These are phyloP conservation scores for Pyrenula massariospora DNA, from an alignment of 495 filamentous ascomycete species.

Conservation along the genomic window DNA sequence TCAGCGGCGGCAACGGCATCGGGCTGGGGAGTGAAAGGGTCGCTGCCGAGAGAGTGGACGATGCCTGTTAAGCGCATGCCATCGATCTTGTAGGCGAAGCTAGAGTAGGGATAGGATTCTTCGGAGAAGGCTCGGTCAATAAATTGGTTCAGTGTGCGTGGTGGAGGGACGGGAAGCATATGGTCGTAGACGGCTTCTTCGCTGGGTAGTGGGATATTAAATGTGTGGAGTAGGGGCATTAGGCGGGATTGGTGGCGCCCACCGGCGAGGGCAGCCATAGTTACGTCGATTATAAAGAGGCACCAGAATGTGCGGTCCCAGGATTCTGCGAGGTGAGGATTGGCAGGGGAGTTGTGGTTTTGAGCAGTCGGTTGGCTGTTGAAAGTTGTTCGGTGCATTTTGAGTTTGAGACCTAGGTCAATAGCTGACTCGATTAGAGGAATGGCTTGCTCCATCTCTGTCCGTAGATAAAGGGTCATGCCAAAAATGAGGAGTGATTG, in stretches of 20 bases:
- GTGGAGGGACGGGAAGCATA: constrained; percentile 20
- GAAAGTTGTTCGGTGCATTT: constrained; percentile 24
- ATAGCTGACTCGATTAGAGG: constrained; percentile 4
- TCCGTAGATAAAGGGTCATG: neutral
- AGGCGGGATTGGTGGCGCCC: constrained; percentile 6
- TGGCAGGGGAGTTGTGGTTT: neutral
- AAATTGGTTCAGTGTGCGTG: constrained; percentile 21
- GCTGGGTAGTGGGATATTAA: constrained; percentile 9
- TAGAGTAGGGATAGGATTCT: constrained; percentile 24
- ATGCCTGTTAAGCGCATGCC: constrained; percentile 1
- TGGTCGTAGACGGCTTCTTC: constrained; percentile 14
- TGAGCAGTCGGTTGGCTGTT: constrained; percentile 18
- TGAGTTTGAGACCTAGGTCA: constrained; percentile 24
- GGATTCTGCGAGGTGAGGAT: constrained; percentile 17
- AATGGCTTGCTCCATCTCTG: neutral
- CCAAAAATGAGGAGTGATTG: neutral
- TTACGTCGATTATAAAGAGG: constrained; percentile 25
- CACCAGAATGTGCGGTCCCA: constrained; percentile 32
- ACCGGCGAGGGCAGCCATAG: constrained; percentile 15
- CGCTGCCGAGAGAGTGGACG: neutral
- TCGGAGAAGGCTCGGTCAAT: constrained; percentile 23
- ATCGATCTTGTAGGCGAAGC: constrained; percentile 32
- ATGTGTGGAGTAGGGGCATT: constrained; percentile 18
- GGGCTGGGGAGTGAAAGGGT: neutral
- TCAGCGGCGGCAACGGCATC: neutral